Percentiles rank a stretch among this genome's conserved stretches.
phyloP scores from a whole-genome alignment of 805 yeast genomes.

The Diddensiella santjacobensis region DNA sequence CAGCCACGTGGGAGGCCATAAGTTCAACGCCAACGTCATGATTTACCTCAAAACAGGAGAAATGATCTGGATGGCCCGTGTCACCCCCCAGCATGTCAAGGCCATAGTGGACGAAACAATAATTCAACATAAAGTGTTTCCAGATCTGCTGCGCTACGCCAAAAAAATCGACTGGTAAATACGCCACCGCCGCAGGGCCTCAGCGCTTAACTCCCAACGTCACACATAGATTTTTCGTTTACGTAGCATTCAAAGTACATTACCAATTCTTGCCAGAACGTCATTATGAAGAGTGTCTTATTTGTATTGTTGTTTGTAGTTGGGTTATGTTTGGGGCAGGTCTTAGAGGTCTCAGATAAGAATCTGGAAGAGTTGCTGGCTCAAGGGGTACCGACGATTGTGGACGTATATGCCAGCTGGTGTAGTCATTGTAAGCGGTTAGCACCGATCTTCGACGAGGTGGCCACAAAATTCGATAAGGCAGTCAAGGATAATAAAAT shows the following conservation, averaged over 20 bases:
- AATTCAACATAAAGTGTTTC: slow-evolving; percentile 63
- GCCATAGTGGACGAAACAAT: slow-evolving; percentile 76
- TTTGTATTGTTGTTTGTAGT: not conserved
- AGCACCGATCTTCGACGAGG: slow-evolving; percentile 80
- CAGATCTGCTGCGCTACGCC: slow-evolving; percentile 53
- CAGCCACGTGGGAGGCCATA: slow-evolving; percentile 95
- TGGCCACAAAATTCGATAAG: slow-evolving; percentile 62
- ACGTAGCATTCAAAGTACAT: too few relatives aligned
- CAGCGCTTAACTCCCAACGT: too few relatives aligned
- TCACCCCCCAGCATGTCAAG: slow-evolving; percentile 70
- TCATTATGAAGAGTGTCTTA: too few relatives aligned
- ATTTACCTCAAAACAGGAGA: slow-evolving; percentile 71
- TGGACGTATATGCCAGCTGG: slow-evolving; percentile 77
- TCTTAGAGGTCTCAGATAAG: slow-evolving; percentile 39
- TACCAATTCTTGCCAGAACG: too few relatives aligned
- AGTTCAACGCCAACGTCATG: slow-evolving; percentile 84
- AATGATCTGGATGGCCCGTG: slow-evolving; percentile 83
- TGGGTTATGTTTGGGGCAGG: slow-evolving; percentile 11
- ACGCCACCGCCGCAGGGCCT: too few relatives aligned
- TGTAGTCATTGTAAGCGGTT: slow-evolving; percentile 91
- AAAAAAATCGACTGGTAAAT: slow-evolving; percentile 5
- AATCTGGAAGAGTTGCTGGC: slow-evolving; percentile 57
- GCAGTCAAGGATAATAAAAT: slow-evolving; percentile 33
- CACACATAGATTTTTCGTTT: too few relatives aligned
- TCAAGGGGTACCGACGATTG: slow-evolving; percentile 63